These are phyloP conservation scores for Nakazawaea ishiwadae DNA, from an alignment of 805 yeast genomes.

Conservation along the genomic window DNA sequence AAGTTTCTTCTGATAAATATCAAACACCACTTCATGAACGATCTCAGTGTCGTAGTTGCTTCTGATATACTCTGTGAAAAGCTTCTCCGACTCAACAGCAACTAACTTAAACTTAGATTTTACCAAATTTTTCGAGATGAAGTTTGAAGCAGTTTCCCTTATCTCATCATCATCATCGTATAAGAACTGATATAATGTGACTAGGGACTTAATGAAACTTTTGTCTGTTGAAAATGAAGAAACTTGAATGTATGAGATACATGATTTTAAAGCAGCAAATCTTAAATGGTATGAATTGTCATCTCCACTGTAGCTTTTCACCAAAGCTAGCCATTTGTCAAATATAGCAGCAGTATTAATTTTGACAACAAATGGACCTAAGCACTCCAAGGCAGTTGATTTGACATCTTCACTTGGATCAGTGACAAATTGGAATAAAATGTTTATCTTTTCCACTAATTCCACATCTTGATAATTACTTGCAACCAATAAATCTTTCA, in stretches of 20 bases:
- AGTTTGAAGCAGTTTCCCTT: constrained; percentile 41
- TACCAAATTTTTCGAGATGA: constrained; percentile 28
- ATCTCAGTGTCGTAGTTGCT: neutral
- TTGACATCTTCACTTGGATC: constrained; percentile 39
- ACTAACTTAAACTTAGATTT: constrained; percentile 19
- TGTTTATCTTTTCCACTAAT: constrained; percentile 19
- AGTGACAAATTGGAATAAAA: constrained; percentile 26
- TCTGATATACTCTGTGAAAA: constrained; percentile 17
- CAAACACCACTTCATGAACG: constrained; percentile 1
- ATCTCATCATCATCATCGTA: constrained; percentile 67
- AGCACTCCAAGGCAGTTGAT: constrained; percentile 43
- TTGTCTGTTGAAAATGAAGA: constrained; percentile 6
- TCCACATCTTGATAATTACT: constrained; percentile 15
- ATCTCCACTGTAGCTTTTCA: constrained; percentile 44
- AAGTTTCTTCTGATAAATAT: constrained; percentile 5
- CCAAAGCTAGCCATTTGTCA: constrained; percentile 23
- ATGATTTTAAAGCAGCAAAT: constrained; percentile 39
- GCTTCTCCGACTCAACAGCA: constrained; percentile 28
- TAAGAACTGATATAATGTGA: constrained; percentile 32
- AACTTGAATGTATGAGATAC: constrained; percentile 26
- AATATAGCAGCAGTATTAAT: constrained; percentile 14
- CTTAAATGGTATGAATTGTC: constrained; percentile 45
- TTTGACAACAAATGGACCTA: constrained; percentile 38
- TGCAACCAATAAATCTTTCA: constrained; percentile 21
- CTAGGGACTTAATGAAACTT: constrained; percentile 6